phyloP scores from a whole-genome alignment of 371 early-diverging fungal genomes.

The Circinella minor region DNA sequence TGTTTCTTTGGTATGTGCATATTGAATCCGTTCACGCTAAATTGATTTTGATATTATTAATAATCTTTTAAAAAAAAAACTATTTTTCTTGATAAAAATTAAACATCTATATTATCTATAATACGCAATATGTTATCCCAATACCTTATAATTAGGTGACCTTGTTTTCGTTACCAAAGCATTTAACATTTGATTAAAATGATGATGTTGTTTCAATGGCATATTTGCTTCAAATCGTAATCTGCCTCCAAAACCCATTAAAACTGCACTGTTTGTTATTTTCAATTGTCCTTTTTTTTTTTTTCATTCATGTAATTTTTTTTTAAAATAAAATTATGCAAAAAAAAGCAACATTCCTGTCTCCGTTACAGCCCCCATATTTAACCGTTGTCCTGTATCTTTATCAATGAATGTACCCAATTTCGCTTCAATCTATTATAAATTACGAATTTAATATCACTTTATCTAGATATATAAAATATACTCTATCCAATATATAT shows the following conservation, averaged over 20 bases:
- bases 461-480: background rate
- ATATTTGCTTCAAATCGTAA: constrained; percentile 73
- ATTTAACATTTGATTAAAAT: constrained; percentile 70
- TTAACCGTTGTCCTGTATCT: constrained; percentile 56
- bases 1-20: constrained; percentile 71
- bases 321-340: background rate
- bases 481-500: too few relatives aligned
- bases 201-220: constrained; percentile 69
- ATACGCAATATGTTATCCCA: background rate
- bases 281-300: background rate
- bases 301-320: background rate
- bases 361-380: constrained; percentile 69
- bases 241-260: constrained; percentile 19
- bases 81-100: too few relatives aligned
- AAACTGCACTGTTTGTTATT: background rate
- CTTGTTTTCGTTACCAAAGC: constrained; percentile 57
- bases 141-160: constrained; percentile 38
- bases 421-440: constrained; percentile 82
- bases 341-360: constrained; percentile 43
- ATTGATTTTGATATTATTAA: background rate
- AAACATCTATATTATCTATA: too few relatives aligned
- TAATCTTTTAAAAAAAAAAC: too few relatives aligned
- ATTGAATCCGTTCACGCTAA: constrained; percentile 55
- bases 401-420: constrained; percentile 76
- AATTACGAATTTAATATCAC: background rate